A percentile compares a stretch with the other conserved stretches of the same genome.
These are phyloP conservation scores for Cystobasidiaceae sp. DNA, from an alignment of 1,284 basidiomycete genomes.

Conservation along the genomic window DNA sequence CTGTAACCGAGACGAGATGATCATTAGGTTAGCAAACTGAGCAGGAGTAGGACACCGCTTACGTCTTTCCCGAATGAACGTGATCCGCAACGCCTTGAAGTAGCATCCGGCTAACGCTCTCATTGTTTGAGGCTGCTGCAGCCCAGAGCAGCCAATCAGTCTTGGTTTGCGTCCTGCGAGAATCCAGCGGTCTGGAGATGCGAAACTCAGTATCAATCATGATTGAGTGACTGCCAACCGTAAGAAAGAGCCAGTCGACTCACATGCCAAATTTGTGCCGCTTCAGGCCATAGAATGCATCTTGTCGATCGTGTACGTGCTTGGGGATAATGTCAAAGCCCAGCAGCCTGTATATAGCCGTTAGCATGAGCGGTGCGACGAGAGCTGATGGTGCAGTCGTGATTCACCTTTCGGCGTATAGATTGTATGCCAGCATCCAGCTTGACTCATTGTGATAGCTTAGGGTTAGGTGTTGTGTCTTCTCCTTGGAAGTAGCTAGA, in stretches of 20 bases:
- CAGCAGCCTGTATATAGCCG: background rate
- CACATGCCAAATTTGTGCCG: background rate
- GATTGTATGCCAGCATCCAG: slow-evolving; percentile 15
- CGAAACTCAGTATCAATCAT: background rate
- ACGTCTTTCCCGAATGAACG: background rate
- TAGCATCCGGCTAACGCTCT: background rate
- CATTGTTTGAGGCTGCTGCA: slow-evolving; percentile 1
- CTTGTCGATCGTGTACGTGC: background rate
- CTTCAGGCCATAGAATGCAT: background rate
- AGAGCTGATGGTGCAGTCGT: background rate
- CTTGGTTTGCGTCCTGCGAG: background rate
- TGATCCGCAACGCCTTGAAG: background rate
- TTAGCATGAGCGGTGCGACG: background rate
- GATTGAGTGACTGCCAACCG: background rate
- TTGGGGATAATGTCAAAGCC: background rate
- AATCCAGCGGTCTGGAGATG: background rate
- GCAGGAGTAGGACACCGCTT: background rate
- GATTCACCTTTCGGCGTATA: slow-evolving; percentile 4
- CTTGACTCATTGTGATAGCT: background rate
- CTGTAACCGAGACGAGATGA: background rate
- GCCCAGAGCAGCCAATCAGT: slow-evolving; percentile 1
- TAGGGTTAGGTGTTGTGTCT: background rate
- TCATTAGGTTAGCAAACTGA: background rate
- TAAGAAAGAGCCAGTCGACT: background rate
- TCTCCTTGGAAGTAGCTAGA: background rate